Percentiles rank a stretch among this genome's conserved stretches.
phyloP scores from a whole-genome alignment of 176 grass and related monocot genomes.

The Musa beccarii region DNA sequence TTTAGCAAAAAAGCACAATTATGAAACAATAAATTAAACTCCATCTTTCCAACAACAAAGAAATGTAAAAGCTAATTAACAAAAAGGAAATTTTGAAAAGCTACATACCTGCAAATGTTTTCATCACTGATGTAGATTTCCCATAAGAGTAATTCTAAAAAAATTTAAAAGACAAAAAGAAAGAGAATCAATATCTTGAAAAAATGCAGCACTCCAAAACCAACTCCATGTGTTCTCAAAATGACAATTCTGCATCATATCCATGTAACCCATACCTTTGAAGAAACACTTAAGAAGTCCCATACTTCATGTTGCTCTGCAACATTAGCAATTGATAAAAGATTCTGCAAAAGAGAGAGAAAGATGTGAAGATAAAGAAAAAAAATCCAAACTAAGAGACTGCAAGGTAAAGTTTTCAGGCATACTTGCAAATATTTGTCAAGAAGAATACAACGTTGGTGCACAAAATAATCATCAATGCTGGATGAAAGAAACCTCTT shows the following conservation, averaged over 20 bases:
- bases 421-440: conserved; percentile 96
- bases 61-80: background rate
- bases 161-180: conserved; percentile 20
- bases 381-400: conserved; percentile 1
- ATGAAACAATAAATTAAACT: background rate
- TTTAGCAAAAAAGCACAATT: background rate
- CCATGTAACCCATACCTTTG: conserved; percentile 43
- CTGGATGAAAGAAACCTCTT: conserved; percentile 97
- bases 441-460: conserved; percentile 92
- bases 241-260: conserved; percentile 16
- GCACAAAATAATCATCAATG: conserved; percentile 95
- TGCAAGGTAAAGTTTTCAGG: background rate
- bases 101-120: conserved; percentile 67
- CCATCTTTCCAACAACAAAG: background rate
- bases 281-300: conserved; percentile 89
- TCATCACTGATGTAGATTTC: conserved; percentile 88
- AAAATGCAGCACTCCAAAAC: background rate
- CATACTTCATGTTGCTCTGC: conserved; percentile 96
- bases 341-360: conserved; percentile 47
- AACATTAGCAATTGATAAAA: conserved; percentile 85
- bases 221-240: conserved; percentile 10
- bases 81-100: conserved; percentile 8
- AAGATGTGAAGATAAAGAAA: conserved; percentile 18
- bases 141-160: conserved; percentile 89
- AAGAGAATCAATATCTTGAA: conserved; percentile 21